These are phyloP conservation scores for Nepenthes mirabilis DNA, from an alignment of 148 eudicot species.

Conservation along the genomic window DNA sequence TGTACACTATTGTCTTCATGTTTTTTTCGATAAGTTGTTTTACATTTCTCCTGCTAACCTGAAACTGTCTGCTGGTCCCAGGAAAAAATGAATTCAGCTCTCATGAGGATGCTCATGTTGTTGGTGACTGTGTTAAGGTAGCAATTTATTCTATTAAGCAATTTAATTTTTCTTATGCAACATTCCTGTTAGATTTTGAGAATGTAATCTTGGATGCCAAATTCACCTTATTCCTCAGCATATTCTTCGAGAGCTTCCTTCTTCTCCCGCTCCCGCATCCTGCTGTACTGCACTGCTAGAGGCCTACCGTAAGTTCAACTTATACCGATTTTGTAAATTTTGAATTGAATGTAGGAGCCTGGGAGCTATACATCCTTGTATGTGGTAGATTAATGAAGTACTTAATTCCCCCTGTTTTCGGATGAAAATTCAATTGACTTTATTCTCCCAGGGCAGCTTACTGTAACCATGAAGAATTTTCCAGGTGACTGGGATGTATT, in stretches of 20 bases:
- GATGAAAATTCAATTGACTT: too few relatives aligned
- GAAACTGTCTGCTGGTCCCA: slow-evolving; percentile 6
- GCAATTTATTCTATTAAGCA: not conserved
- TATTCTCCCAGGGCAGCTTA: too few relatives aligned
- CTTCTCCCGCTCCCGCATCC: slow-evolving; percentile 95
- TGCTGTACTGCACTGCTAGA: slow-evolving; percentile 92
- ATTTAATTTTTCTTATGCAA: not conserved
- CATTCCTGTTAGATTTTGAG: not conserved
- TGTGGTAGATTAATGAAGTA: too few relatives aligned
- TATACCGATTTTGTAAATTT: not conserved
- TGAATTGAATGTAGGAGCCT: not conserved
- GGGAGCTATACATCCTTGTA: too few relatives aligned
- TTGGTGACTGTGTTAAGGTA: slow-evolving; percentile 89
- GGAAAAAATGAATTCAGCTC: slow-evolving; percentile 78
- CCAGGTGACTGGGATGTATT: too few relatives aligned
- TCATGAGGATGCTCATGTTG: slow-evolving; percentile 82
- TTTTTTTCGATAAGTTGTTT: not conserved
- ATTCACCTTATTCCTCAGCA: slow-evolving; percentile 29
- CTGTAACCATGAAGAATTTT: too few relatives aligned
- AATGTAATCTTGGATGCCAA: not conserved
- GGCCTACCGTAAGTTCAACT: slow-evolving; percentile 67
- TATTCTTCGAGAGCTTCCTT: slow-evolving; percentile 81
- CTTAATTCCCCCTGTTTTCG: too few relatives aligned
- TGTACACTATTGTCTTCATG: not conserved
- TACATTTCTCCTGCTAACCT: not conserved